Evolutionary conservation across 192 early-diverging fungal genomes (phyloP).

Genomic region (Entomortierella parvispora): DNA sequence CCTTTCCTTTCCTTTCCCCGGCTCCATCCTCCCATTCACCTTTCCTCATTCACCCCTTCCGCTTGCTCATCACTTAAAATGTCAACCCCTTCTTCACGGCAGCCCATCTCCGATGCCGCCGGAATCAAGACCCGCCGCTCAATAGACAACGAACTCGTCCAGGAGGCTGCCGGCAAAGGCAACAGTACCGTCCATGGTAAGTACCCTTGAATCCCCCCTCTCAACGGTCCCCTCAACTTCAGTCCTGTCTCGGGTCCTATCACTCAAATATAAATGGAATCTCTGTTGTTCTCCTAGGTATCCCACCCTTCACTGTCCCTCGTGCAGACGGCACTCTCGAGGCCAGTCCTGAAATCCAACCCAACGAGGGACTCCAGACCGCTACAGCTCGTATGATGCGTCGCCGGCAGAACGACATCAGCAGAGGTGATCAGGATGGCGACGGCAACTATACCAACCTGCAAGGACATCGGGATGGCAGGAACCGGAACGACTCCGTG

Average conservation of each 20-base stretch:
- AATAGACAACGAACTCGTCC: constrained; percentile 9
- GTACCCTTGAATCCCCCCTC: background rate
- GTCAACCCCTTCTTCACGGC: no score
- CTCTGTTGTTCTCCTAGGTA: constrained; percentile 7
- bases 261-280: no score
- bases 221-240: background rate
- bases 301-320: constrained; percentile 46
- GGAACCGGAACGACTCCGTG: background rate
- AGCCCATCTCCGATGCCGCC: constrained; percentile 13
- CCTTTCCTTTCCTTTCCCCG: background rate
- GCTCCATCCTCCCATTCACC: background rate
- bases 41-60: constrained; percentile 6
- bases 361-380: background rate
- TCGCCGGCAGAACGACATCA: constrained; percentile 15
- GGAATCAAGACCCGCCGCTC: constrained; percentile 14
- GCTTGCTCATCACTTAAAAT: background rate
- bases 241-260: no score
- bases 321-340: constrained; percentile 43
- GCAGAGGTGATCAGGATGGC: constrained; percentile 33
- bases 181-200: constrained; percentile 36
- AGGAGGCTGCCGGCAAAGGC: constrained; percentile 18
- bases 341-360: constrained; percentile 13
- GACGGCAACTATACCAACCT: constrained; percentile 38
- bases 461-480: constrained; percentile 41
- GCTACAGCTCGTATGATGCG: constrained; percentile 35